Base-by-base conservation (phyloP, 1,284 basidiomycete genomes). In the Laetiporus sulphureus region DNA sequence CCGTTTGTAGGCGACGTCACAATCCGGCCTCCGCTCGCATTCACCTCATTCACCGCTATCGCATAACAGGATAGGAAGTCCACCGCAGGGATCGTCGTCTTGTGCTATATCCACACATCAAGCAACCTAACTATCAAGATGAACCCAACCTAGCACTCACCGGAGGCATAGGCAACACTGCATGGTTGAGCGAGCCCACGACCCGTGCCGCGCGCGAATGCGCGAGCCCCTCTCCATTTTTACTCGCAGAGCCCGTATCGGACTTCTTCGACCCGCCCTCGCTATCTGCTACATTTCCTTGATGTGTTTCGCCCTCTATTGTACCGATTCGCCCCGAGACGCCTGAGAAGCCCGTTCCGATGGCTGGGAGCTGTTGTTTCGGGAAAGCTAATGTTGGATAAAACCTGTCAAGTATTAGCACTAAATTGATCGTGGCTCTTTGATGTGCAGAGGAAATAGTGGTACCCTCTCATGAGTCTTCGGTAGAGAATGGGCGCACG, bases 21-120 rank as follows among this genome's bases (percentile, higher is more conserved):
- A 40, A 98, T 94, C 13, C 94, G 74, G 0, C 93, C 91, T 0
- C 93, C 93, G 13, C 82, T 78, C 2, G 93, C 93, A 56, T 96
- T 96, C 19, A 94, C 91, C 60, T 88, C 83, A 52, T 89, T 91
- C 22, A 93, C 91, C 4, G 89, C 89, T 45, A 93, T 93, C 1
- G 90, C 91, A 64, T 94, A 94, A 54, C 89, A 92, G 2, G 84
- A 90, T 48, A 98, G 69, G 59, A 94, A 95, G 61, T 98, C 94
- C 66, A 98, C 84, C 0, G 91, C 91, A 0, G 93, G 92, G 41
- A 96, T 93, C 53, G 82, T 79, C 10, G 85, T 89, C 54, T 79
- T 86, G 43, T 88, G 74, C 84, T 89, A 53, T 20, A 45, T 18
- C 23, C 12, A 48, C 24, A n/a, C 19, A 36, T 42, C 39, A 40